These are phyloP conservation scores for Brassica rapa DNA, from an alignment of 345 rosid genomes.

Conservation along the genomic window DNA sequence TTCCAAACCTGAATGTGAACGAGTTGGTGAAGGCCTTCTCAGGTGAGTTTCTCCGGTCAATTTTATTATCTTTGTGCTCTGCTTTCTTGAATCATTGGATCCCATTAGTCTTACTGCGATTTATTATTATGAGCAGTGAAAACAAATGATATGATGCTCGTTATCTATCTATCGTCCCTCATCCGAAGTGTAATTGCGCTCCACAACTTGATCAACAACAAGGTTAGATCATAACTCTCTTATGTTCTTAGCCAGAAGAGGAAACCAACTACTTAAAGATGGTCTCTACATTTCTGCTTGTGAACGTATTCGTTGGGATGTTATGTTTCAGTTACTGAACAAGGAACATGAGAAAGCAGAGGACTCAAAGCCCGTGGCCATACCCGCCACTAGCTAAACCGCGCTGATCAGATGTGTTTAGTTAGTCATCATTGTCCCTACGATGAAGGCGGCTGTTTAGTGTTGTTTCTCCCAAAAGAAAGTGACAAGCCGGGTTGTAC, in stretches of 20 bases:
- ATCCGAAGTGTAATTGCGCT: not conserved
- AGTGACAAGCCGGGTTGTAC: not conserved
- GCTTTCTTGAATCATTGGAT: not conserved
- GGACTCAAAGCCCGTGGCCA: constrained; percentile 1
- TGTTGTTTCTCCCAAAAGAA: not conserved
- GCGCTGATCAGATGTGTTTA: constrained; percentile 6
- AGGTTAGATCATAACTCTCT: not conserved
- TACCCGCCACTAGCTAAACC: constrained; percentile 43
- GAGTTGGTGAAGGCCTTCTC: not conserved
- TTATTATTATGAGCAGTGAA: not conserved
- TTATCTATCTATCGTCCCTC: not conserved
- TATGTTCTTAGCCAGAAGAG: constrained; percentile 1
- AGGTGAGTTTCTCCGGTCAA: not conserved
- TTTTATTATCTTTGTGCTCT: not conserved
- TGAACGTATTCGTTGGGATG: constrained; percentile 2
- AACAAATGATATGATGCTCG: not conserved
- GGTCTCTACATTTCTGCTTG: not conserved
- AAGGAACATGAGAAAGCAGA: constrained; percentile 79
- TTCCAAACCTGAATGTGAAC: not conserved
- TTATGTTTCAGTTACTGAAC: constrained; percentile 64
- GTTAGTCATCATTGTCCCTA: constrained; percentile 20
- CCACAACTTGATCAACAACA: not conserved
- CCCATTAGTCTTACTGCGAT: not conserved
- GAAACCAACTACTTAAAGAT: not conserved
- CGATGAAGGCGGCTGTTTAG: constrained; percentile 17